Evolutionary conservation across 2,329 filamentous ascomycete genomes (phyloP), one percentile per base, ranked within the genome.

Genomic region (Bimuria novae-zelandiae): DNA sequence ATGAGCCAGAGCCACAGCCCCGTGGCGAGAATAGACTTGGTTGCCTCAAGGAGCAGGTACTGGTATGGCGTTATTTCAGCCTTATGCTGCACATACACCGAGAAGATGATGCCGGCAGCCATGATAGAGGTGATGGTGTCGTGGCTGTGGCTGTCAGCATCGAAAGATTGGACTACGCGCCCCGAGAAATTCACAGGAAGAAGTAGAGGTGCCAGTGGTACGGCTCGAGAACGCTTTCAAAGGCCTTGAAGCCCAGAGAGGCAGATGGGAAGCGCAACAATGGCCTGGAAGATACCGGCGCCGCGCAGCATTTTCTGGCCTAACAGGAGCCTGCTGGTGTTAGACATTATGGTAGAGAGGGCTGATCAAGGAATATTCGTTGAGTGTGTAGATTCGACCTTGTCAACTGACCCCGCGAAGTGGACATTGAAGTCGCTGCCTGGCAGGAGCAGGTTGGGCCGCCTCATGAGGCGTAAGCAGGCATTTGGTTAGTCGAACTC

Each of bases 1-100:
- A 57, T 49, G n/a, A 57, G 45, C 51, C 51, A 57, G 10, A 57
- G 35, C 55, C 55, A 57, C 7, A 54, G 16, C 16, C 14, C 45
- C 4, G 55, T 57, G 32, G 55, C 55, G 16, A 55, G 35, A 4
- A 33, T 12, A 1, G 40, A 35, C 23, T 57, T 57, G 4, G 12
- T 17, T 3, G 33, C 29, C 35, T 57, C 52, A 25, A 57, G 52
- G 7, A 46, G n/a, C 3, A 57, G 30, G 3, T 45, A 47, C 19
- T 32, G 40, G 14, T 30, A 25, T 2, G 22, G 29, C 7, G 39
- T 42, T 1, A 45, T 27, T 2, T n/a, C 22, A 16, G 39, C 42
- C 27, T 48, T 52, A 32, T 49, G 55, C 19, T 57, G 55, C 1
- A 57, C 49, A 21, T 52, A 33, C 16, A 52, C 51, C 16, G 49